Conservation (phyloP, 1,284 basidiomycete species). For the Pseudozyma sp. region DNA sequence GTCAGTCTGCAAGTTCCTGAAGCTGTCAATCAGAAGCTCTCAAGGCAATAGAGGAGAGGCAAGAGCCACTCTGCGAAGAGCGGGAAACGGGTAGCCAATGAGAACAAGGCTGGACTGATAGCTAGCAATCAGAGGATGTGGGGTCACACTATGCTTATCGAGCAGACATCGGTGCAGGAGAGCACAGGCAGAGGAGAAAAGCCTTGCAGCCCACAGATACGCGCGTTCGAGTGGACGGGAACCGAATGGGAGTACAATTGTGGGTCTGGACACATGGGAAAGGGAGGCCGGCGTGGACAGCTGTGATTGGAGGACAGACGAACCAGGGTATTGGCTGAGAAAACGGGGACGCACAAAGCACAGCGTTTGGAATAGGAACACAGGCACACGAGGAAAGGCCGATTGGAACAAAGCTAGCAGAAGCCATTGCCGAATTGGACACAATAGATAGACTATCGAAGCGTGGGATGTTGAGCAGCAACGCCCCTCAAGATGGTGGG, state of each 20-base stretch:
- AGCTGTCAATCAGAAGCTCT: neutral
- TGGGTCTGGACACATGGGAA: conserved; percentile 17
- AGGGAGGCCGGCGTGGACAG: neutral
- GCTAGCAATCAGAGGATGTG: conserved; percentile 16
- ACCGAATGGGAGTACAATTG: conserved; percentile 5
- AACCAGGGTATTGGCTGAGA: neutral
- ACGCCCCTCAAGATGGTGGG: neutral
- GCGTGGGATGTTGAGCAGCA: conserved; percentile 3
- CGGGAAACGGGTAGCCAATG: conserved; percentile 37
- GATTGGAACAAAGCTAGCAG: conserved; percentile 1
- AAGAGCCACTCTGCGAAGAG: neutral
- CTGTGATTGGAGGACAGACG: conserved; percentile 8
- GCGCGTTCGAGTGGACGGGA: conserved; percentile 11
- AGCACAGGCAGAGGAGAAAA: neutral
- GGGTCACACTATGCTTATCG: conserved; percentile 28
- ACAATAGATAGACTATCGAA: neutral
- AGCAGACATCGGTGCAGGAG: neutral
- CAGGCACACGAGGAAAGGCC: conserved; percentile 6
- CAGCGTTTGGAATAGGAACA: neutral
- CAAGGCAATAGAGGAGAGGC: conserved; percentile 17
- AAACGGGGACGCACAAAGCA: neutral
- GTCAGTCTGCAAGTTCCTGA: neutral
- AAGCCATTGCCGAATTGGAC: neutral
- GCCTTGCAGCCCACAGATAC: neutral
- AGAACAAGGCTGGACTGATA: conserved; percentile 22